phyloP scores from a whole-genome alignment of 2,329 filamentous ascomycete species.

The Colletotrichum sojae region DNA sequence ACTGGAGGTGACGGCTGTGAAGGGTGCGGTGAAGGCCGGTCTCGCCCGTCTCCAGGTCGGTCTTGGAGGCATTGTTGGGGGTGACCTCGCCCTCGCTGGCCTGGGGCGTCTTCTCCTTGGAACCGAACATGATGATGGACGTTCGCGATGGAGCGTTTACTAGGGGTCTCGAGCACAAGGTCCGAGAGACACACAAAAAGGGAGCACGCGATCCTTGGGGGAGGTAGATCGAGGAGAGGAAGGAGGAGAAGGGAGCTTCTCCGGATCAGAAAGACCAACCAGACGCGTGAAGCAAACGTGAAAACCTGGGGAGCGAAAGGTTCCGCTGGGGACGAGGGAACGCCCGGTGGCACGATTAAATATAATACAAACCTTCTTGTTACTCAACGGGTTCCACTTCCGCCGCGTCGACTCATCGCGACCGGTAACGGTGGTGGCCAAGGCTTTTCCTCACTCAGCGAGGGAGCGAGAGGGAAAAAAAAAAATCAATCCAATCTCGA shows the following conservation, averaged over 20 bases:
- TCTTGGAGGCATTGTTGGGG: slow-evolving; percentile 40
- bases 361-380: slow-evolving; percentile 30
- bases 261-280: slow-evolving; percentile 20
- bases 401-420: slow-evolving; percentile 36
- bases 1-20: slow-evolving; percentile 60
- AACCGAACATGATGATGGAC: slow-evolving; percentile 32
- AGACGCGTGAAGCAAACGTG: slow-evolving; percentile 30
- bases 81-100: slow-evolving; percentile 37
- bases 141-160: too few relatives aligned
- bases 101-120: slow-evolving; percentile 37
- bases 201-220: slow-evolving; percentile 1
- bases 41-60: slow-evolving; percentile 56
- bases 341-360: slow-evolving; percentile 36
- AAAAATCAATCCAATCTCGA: slow-evolving; percentile 35
- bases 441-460: not conserved
- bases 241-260: slow-evolving; percentile 33
- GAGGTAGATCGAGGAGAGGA: slow-evolving; percentile 16
- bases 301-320: slow-evolving; percentile 28
- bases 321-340: slow-evolving; percentile 13
- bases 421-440: slow-evolving; percentile 29
- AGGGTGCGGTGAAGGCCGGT: slow-evolving; percentile 54
- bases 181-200: slow-evolving; percentile 1
- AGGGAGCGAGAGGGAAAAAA: not conserved
- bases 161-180: not conserved
- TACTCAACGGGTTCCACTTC: slow-evolving; percentile 36